Base-by-base conservation (phyloP, 2,329 filamentous ascomycete genomes). In the Alternaria arbusti region DNA sequence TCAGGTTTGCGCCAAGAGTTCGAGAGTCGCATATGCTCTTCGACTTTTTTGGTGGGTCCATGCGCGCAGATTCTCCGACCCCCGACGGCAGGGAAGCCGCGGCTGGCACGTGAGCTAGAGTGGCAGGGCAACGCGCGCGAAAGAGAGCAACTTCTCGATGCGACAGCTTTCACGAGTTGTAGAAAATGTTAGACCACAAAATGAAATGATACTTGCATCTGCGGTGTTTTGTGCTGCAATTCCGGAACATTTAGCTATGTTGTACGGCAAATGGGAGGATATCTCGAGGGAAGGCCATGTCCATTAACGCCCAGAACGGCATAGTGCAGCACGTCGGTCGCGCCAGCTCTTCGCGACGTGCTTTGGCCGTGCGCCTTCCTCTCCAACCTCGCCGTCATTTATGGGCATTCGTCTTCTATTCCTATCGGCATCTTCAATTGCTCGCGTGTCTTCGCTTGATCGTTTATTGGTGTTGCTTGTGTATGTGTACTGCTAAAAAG, bases 1-100 rank as follows among this genome's bases (percentile, higher is more conserved):
- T 59, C 60, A 65, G 65, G 59, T 60, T 68, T 63, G 57, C 63
- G 67, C 65, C 67, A 72, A 71, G 66, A 69, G 62, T 69, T 70
- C 55, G 60, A 57, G 28, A 57, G 26, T 23, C 46, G 49, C 50
- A 61, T 25, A 52, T 54, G 59, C 46, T 36, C 49, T 63, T 62
- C 59, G 63, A 62, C 59, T 65, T 62, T 59, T 55, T 58, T 54
- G 40, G 59, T 54, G 61, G 58, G 58, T 26, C 58, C 61, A 52
- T 61, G 61, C 61, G 43, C 52, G 36, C 45, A 55, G 57, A 43
- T 64, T 64, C 58, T 57, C 62, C 62, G 47, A 64, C 58, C 59
- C 20, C 62, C 62, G 59, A 54, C 36, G 36, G n/a, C 46, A 60
- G 36, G 50, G 46, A 51, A 36, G 54, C 32, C 26, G 45, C 54